These are phyloP conservation scores for Penicillium longicatenatum DNA, from an alignment of 495 filamentous ascomycete species.

Conservation along the genomic window DNA sequence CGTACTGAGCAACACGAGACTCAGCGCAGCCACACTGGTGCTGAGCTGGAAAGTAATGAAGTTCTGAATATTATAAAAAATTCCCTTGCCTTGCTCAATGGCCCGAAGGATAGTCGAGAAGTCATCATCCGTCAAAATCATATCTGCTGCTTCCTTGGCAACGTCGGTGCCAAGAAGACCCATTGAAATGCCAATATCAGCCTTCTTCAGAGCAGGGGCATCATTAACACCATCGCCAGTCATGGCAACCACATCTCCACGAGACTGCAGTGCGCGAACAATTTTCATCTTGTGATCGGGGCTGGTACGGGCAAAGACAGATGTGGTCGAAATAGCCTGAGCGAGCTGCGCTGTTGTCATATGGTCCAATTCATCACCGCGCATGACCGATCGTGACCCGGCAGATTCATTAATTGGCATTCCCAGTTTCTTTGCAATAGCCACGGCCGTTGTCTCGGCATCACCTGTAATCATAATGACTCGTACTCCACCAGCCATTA, in stretches of 20 bases:
- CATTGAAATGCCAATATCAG: conserved; percentile 98
- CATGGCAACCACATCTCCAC: conserved; percentile 98
- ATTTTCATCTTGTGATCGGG: conserved; percentile 99
- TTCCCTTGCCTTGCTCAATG: conserved; percentile 98
- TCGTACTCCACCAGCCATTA: conserved; percentile 92
- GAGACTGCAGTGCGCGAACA: conserved; percentile 83
- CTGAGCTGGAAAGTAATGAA: conserved; percentile 98
- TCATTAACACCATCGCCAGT: conserved; percentile 98
- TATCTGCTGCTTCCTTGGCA: conserved; percentile 98
- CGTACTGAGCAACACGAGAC: conserved; percentile 88
- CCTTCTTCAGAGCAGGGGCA: conserved; percentile 93
- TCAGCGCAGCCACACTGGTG: conserved; percentile 91
- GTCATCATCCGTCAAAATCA: conserved; percentile 98
- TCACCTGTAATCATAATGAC: conserved; percentile 99
- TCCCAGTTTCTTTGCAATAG: conserved; percentile 88
- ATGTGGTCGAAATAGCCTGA: conserved; percentile 79
- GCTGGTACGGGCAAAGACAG: conserved; percentile 93
- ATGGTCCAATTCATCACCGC: conserved; percentile 85
- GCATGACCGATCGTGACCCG: conserved; percentile 67
- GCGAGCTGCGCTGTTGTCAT: conserved; percentile 85
- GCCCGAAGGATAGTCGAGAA: conserved; percentile 96
- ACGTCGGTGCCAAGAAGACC: conserved; percentile 93
- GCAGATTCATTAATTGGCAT: conserved; percentile 67
- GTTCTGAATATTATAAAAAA: conserved; percentile 99
- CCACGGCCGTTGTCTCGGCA: conserved; percentile 88